These are phyloP conservation scores for Hymenoscyphus linearis DNA, from an alignment of 2,329 filamentous ascomycete species.

Conservation along the genomic window DNA sequence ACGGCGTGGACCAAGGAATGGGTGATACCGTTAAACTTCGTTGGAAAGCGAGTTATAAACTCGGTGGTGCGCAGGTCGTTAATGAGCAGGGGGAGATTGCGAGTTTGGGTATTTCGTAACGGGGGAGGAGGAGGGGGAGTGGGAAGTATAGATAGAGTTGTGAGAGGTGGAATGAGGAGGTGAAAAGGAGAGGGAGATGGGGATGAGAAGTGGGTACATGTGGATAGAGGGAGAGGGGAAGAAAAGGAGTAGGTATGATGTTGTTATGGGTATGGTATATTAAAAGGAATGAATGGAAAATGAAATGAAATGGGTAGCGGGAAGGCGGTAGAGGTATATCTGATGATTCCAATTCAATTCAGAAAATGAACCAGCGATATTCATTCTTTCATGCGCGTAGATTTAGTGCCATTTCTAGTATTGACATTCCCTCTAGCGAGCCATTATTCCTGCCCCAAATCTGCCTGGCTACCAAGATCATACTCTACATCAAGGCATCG, in stretches of 20 bases:
- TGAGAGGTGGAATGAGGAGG: neutral
- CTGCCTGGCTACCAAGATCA: neutral
- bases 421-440: no score
- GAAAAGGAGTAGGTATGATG: no score
- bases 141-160: neutral
- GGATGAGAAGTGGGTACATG: no score
- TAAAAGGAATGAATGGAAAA: neutral
- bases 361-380: neutral
- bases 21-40: slow-evolving; percentile 82
- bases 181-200: neutral
- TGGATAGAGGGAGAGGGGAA: no score
- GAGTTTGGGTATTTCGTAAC: slow-evolving; percentile 66
- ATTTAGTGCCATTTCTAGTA: no score
- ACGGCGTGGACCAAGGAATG: slow-evolving; percentile 63
- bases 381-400: neutral
- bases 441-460: no score
- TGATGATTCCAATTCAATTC: neutral
- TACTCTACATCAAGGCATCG: neutral
- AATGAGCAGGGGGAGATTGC: slow-evolving; percentile 83
- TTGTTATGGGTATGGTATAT: neutral
- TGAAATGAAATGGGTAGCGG: neutral
- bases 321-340: neutral
- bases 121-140: neutral
- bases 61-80: slow-evolving; percentile 63
- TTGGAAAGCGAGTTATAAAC: slow-evolving; percentile 78